Percentiles rank a stretch among this genome's conserved stretches.
These are phyloP conservation scores for Zygosaccharomyces sapae DNA, from an alignment of 1,139 yeast species.

Conservation along the genomic window DNA sequence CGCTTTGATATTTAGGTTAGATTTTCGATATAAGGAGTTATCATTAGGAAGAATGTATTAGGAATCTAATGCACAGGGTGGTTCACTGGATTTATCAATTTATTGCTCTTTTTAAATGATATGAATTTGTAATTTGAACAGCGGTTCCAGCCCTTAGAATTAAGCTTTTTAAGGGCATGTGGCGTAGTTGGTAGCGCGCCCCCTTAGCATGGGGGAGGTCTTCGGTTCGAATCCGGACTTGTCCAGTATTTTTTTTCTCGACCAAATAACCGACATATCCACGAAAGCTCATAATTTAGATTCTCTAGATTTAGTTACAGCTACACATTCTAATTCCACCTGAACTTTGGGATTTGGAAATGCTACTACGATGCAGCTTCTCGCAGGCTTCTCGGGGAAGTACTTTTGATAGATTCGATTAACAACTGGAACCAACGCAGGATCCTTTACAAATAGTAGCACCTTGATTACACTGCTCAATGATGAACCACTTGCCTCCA, in stretches of 20 bases:
- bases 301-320: constrained; percentile 16
- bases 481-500: constrained; percentile 39
- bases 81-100: too few relatives aligned
- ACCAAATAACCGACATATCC: background rate
- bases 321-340: constrained; percentile 45
- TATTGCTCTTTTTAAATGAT: background rate
- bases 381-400: constrained; percentile 42
- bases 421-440: constrained; percentile 36
- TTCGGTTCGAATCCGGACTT: constrained; percentile 11
- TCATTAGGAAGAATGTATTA: background rate
- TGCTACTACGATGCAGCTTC: constrained; percentile 41
- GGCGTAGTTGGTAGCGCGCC: constrained; percentile 13
- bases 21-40: constrained; percentile 1
- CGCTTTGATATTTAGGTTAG: background rate
- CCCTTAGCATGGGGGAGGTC: constrained; percentile 10
- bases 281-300: background rate
- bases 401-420: constrained; percentile 38
- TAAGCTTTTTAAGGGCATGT: constrained; percentile 5
- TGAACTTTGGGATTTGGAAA: constrained; percentile 43
- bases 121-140: background rate
- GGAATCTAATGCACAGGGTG: background rate
- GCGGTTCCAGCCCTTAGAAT: too few relatives aligned
- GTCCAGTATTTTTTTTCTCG: constrained; percentile 5
- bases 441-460: constrained; percentile 40
- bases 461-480: constrained; percentile 40